Evolutionary conservation across 2,329 filamentous ascomycete genomes (phyloP), one percentile per base, ranked within the genome.

Genomic region (Cadophora malorum): DNA sequence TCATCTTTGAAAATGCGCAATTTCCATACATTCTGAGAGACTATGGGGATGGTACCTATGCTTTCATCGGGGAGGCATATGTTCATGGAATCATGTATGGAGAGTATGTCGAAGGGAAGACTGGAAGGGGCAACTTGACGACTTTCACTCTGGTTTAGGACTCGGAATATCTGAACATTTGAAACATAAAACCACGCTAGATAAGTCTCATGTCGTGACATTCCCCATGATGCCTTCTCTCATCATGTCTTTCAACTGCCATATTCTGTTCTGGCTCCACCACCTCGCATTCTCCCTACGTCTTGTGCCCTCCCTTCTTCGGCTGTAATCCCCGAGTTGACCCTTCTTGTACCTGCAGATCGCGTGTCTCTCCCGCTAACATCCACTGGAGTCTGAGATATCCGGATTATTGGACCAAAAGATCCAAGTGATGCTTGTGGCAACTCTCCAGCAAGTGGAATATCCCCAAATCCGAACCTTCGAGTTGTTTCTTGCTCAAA

Each of bases 61-160:
- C n/a, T 25, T 41, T 69, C 2, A 31, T 69, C 50, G 67, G 67
- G 2, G 64, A 69, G 31, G 64, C 64, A 19, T 69, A 64, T 62
- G 64, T 69, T 31, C 67, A 66, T 66, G 64, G 67, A 1, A 50
- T 66, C 25, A 69, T 69, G 64, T 69, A 69, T 64, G 64, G 64
- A 10, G 63, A 66, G 41, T 49, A 55, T 10, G 59, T 67, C 7
- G 19, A 59, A 10, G 53, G 53, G 1, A 47, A 31, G 19, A 14
- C 25, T 14, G n/a, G 1, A 16, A 19, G 53, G 2, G 35, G n/a
- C 41, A 45, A 41, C 9, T 35, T 45, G 45, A 45, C 16, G n/a
- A 21, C 33, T 9, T 66, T 66, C n/a, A 60, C 45, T 28, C 31
- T 66, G 12, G 16, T n/a, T n/a, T n/a, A n/a, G n/a, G n/a, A n/a